phyloP scores from a whole-genome alignment of 345 rosid genomes.

The Camelina neglecta region DNA sequence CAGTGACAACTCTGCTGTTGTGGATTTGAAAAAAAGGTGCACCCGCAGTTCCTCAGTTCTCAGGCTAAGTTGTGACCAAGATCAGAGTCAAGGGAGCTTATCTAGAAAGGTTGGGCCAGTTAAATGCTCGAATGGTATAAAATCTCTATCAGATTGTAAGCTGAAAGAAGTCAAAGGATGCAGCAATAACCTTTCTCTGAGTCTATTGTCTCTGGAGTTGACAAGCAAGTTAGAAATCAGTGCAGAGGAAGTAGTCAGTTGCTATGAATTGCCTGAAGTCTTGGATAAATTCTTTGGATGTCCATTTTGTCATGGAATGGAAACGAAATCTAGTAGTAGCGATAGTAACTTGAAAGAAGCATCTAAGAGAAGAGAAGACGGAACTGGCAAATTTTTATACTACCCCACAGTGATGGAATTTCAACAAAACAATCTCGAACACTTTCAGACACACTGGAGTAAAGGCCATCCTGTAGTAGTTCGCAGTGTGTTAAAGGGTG shows the following conservation, averaged over 20 bases:
- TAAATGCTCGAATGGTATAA: conserved; percentile 31
- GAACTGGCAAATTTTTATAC: conserved; percentile 72
- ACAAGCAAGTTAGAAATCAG: conserved; percentile 70
- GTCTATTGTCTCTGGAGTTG: conserved; percentile 60
- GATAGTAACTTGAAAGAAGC: conserved; percentile 67
- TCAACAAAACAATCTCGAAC: conserved; percentile 73
- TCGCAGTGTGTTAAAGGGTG: conserved; percentile 63
- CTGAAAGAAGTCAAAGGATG: conserved; percentile 64
- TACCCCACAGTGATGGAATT: conserved; percentile 60
- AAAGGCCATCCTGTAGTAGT: conserved; percentile 91
- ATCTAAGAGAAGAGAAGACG: conserved; percentile 66
- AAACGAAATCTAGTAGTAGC: conserved; percentile 50
- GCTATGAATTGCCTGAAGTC: conserved; percentile 85
- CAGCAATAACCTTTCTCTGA: conserved; percentile 59
- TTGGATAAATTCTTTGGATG: conserved; percentile 64
- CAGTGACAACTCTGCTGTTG: conserved; percentile 57
- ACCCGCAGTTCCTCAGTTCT: conserved; percentile 65
- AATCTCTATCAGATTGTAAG: conserved; percentile 9
- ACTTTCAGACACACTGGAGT: conserved; percentile 95
- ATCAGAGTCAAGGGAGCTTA: conserved; percentile 52
- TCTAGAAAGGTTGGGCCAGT: conserved; percentile 49
- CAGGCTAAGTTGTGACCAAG: conserved; percentile 64
- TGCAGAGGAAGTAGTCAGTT: conserved; percentile 88
- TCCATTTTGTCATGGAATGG: conserved; percentile 61
- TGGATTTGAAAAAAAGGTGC: conserved; percentile 74